These are phyloP conservation scores for Lathyrus aphaca DNA, from an alignment of 306 rosid genomes.

Conservation along the genomic window DNA sequence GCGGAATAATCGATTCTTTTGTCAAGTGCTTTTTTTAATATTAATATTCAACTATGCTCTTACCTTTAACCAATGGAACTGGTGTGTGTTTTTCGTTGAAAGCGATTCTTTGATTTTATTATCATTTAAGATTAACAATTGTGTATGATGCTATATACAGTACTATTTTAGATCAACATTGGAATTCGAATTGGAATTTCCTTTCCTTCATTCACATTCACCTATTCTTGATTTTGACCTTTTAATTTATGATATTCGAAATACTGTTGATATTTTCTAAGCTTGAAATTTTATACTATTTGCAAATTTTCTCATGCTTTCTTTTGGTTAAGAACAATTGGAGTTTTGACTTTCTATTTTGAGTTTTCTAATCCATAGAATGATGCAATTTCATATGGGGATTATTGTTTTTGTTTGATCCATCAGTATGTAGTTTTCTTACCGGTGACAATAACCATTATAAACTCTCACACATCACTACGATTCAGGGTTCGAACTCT, in stretches of 20 bases:
- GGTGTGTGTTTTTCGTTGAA: constrained; percentile 21
- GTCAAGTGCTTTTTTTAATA: constrained; percentile 24
- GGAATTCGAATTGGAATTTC: constrained; percentile 1
- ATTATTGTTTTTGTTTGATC: not conserved
- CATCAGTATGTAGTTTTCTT: not conserved
- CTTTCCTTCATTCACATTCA: not conserved
- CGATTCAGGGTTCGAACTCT: too few species aligned
- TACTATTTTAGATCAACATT: constrained; percentile 23
- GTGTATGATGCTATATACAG: not conserved
- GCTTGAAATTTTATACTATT: not conserved
- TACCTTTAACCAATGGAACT: constrained; percentile 19
- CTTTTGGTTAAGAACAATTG: constrained; percentile 13
- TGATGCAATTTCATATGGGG: constrained; percentile 30
- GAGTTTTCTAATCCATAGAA: constrained; percentile 29
- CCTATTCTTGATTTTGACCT: constrained; percentile 5
- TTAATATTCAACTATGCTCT: constrained; percentile 6
- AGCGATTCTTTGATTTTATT: constrained; percentile 32
- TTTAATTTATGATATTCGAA: constrained; percentile 18
- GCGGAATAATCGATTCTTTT: not conserved
- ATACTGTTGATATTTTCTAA: not conserved
- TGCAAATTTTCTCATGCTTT: constrained; percentile 8
- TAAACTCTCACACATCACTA: too few species aligned
- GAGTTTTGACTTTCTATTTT: constrained; percentile 29
- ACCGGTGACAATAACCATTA: too few species aligned
- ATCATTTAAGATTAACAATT: constrained; percentile 17